phyloP scores from a whole-genome alignment of 1,284 basidiomycete genomes.

The Anthracocystis walkeri region DNA sequence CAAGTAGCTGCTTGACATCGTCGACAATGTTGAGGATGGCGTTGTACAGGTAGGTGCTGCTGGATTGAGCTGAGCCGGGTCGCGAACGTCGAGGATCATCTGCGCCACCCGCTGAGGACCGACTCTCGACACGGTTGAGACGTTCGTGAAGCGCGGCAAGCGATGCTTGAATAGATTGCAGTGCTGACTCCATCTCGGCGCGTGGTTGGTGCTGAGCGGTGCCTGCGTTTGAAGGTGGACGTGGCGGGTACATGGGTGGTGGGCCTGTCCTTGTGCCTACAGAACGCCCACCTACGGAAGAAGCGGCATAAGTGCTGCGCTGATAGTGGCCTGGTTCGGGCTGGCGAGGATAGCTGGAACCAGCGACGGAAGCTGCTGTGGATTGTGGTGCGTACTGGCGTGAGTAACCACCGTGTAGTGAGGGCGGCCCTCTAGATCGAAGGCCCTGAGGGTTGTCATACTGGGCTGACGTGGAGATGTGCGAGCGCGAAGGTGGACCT shows the following conservation, averaged over 20 bases:
- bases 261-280: constrained; percentile 32
- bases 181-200: constrained; percentile 65
- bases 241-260: constrained; percentile 24
- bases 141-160: constrained; percentile 90
- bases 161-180: constrained; percentile 87
- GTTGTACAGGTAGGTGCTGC: constrained; percentile 21
- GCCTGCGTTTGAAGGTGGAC: constrained; percentile 41
- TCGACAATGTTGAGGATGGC: constrained; percentile 42
- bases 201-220: constrained; percentile 26
- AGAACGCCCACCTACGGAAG: constrained; percentile 59
- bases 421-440: constrained; percentile 31
- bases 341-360: constrained; percentile 39
- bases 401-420: constrained; percentile 34
- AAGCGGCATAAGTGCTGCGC: constrained; percentile 53
- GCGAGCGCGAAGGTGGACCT: constrained; percentile 32
- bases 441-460: constrained; percentile 15
- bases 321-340: constrained; percentile 30
- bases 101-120: constrained; percentile 16
- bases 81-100: constrained; percentile 30
- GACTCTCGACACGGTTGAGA: constrained; percentile 71
- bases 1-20: constrained; percentile 40
- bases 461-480: constrained; percentile 19
- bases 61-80: constrained; percentile 12
- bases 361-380: constrained; percentile 37
- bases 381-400: constrained; percentile 35